Base-by-base conservation (phyloP, 1,139 yeast species). In the Yamadazyma blattariae region DNA sequence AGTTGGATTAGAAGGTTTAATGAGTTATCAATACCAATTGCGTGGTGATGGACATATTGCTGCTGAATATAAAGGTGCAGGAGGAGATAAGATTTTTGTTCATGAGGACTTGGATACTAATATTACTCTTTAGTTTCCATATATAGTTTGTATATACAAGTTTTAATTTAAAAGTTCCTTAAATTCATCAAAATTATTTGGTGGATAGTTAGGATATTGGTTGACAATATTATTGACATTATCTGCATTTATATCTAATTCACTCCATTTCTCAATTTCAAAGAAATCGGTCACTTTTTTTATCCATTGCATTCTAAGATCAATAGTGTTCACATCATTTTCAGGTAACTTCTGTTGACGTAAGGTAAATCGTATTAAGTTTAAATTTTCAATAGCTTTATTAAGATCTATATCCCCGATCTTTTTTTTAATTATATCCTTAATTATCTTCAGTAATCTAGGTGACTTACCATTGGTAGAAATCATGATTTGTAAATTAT, bases 1-100 rank as follows among this genome's bases (percentile, higher is more conserved):
- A 10, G 97, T 94, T 25, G 99, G 99, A 2, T 73, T 94, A 30
- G 98, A 94, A 56, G 99, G 99, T 1, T 71, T 94, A 47, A 95
- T 89, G 61, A 86, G 95, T 48, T 94, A 94, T 59, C 97, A 94
- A 61, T 94, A 92, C 57, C 95, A 88, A 57, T 67, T 92, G 45
- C 77, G 84, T 59, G 98, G 98, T 27, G 69, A 79, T 47, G 98
- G 98, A 4, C 97, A 92, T 56, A 71, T 90, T 37, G 98, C 86
- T 3, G 82, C 88, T 30, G 96, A 89, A 51, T 92, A 92, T 53
- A 70, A 81, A 29, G 97, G 97, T 21, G 96, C 90, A 22, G 97
- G 97, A 27, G 98, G 98, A 27, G 57, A 71, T 8, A 81, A 78
- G 58, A 76, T 74, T n/a, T 92, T 86, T 66, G 74, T 79, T 32